Evolutionary conservation across 1,139 yeast genomes (phyloP).

Genomic region (Meyerozyma carpophila): DNA sequence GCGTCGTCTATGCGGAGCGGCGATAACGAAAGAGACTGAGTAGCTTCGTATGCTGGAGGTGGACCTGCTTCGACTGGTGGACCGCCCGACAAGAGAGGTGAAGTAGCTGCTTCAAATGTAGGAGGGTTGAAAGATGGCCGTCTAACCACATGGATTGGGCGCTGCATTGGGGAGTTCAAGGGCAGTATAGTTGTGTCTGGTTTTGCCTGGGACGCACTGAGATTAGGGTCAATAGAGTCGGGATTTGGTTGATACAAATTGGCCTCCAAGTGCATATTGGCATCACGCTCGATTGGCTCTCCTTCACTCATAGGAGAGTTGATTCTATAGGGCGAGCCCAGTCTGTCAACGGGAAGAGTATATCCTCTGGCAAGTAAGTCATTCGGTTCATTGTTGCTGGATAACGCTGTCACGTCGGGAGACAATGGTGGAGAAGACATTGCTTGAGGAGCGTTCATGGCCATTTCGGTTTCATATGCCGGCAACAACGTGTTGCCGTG

Average conservation of each 20-base stretch:
- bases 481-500: conserved; percentile 70
- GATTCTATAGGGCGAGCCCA: conserved; percentile 23
- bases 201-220: conserved; percentile 57
- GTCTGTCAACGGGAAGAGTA: background rate
- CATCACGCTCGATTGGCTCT: conserved; percentile 37
- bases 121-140: conserved; percentile 40
- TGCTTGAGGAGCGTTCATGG: conserved; percentile 10
- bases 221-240: conserved; percentile 17
- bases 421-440: conserved; percentile 35
- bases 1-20: conserved; percentile 25
- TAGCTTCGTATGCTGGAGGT: conserved; percentile 37
- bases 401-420: conserved; percentile 49
- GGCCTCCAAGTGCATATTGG: conserved; percentile 47
- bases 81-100: conserved; percentile 15
- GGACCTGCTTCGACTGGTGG: conserved; percentile 21
- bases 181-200: conserved; percentile 38
- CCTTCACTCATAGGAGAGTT: conserved; percentile 22
- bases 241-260: conserved; percentile 59
- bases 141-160: conserved; percentile 33
- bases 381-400: conserved; percentile 13
- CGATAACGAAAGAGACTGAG: conserved; percentile 17
- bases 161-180: conserved; percentile 21
- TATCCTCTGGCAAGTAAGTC: conserved; percentile 5
- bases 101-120: conserved; percentile 30
- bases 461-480: conserved; percentile 37